A percentile compares a stretch with the other conserved stretches of the same genome.
Evolutionary conservation across 164 flowering plant genomes (phyloP).

Genomic region (Euptelea pleiosperma): DNA sequence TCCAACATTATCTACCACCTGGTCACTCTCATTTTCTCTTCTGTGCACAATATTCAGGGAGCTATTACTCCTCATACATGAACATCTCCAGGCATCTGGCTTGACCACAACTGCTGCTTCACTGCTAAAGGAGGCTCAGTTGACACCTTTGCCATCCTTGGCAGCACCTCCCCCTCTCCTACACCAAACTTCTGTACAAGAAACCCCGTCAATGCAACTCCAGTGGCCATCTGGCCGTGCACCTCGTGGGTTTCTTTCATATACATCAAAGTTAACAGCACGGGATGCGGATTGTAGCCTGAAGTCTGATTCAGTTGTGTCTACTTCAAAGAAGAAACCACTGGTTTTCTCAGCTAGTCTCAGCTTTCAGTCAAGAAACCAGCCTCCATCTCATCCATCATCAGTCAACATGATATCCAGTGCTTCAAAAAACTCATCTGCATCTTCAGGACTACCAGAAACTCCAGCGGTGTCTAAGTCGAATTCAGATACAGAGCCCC

Average conservation of each 20-base stretch:
- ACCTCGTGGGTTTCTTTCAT: slow-evolving; percentile 56
- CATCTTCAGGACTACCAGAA: slow-evolving; percentile 31
- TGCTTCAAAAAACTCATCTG: slow-evolving; percentile 34
- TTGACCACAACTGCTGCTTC: slow-evolving; percentile 58
- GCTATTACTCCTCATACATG: slow-evolving; percentile 87
- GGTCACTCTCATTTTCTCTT: background rate
- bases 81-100: slow-evolving; percentile 91
- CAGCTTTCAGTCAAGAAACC: slow-evolving; percentile 48
- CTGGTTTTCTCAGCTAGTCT: slow-evolving; percentile 46
- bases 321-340: slow-evolving; percentile 54
- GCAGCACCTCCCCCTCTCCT: slow-evolving; percentile 56
- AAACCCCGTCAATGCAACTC: slow-evolving; percentile 41
- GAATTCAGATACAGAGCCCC: slow-evolving; percentile 40
- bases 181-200: slow-evolving; percentile 60
- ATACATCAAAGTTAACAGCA: slow-evolving; percentile 27
- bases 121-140: slow-evolving; percentile 80
- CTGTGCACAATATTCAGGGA: slow-evolving; percentile 52
- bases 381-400: slow-evolving; percentile 26
- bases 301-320: slow-evolving; percentile 35
- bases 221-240: slow-evolving; percentile 88
- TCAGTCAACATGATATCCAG: slow-evolving; percentile 27
- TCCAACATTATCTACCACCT: background rate
- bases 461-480: slow-evolving; percentile 34
- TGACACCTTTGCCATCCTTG: slow-evolving; percentile 75
- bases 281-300: slow-evolving; percentile 28